Evolutionary conservation across 768 basidiomycete genomes (phyloP).

Genomic region (Auricularia auricula-judae): DNA sequence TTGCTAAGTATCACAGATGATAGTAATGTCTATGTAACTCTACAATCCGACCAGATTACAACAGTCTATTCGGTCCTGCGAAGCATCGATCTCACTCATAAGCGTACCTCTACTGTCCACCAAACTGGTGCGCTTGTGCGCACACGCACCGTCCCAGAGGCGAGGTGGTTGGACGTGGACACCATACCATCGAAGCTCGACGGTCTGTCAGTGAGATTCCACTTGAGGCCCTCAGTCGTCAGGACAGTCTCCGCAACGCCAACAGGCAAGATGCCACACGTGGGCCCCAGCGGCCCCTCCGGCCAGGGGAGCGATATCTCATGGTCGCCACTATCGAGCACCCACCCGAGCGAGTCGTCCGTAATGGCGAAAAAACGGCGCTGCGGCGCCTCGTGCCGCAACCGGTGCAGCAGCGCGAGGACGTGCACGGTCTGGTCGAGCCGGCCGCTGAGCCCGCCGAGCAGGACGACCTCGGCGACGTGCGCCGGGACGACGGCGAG

Average conservation of each 20-base stretch:
- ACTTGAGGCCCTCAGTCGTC: conserved; percentile 75
- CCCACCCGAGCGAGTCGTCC: conserved; percentile 89
- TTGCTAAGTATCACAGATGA: too few species aligned
- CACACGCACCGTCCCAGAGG: conserved; percentile 53
- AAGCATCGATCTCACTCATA: too few species aligned
- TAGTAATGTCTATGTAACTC: too few species aligned
- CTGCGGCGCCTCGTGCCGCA: conserved; percentile 43
- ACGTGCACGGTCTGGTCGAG: conserved; percentile 92
- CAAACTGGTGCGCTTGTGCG: conserved; percentile 78
- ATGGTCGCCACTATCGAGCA: conserved; percentile 53
- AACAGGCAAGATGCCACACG: conserved; percentile 91
- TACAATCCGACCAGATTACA: too few species aligned
- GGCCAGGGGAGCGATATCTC: conserved; percentile 12
- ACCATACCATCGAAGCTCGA: conserved; percentile 80
- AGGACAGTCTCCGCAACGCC: conserved; percentile 68
- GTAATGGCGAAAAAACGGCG: conserved; percentile 69
- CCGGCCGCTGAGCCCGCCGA: conserved; percentile 84
- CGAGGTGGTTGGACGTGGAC: conserved; percentile 89
- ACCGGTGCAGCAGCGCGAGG: conserved; percentile 48
- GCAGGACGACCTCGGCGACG: conserved; percentile 59
- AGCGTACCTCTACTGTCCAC: conserved; percentile 71
- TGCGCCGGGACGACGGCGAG: conserved; percentile 47
- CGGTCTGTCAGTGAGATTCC: conserved; percentile 64
- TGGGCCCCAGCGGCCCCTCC: conserved; percentile 53
- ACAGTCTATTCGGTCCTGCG: too few species aligned